These are phyloP conservation scores for Eucalyptus shirleyi DNA, from an alignment of 345 rosid genomes.

Conservation along the genomic window DNA sequence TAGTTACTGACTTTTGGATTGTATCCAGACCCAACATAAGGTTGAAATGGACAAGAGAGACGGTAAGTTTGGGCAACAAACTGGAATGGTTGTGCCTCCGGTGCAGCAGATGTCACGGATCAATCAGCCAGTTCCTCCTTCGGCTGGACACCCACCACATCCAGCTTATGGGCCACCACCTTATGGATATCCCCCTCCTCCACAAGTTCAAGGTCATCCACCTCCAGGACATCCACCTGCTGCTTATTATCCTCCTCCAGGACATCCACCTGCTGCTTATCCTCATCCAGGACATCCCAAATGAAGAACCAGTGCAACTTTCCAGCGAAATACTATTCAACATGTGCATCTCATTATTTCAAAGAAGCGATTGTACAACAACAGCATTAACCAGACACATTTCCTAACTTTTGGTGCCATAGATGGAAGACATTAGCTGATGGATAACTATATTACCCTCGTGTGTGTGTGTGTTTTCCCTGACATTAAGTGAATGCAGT, in stretches of 20 bases:
- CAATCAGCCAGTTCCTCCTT: constrained; percentile 36
- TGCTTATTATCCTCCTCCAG: background rate
- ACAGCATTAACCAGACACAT: background rate
- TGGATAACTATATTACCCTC: background rate
- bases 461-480: background rate
- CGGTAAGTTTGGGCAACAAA: constrained; percentile 35
- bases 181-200: background rate
- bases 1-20: background rate
- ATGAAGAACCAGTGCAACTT: background rate
- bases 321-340: background rate
- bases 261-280: background rate
- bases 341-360: background rate
- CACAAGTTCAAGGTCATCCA: constrained; percentile 5
- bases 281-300: background rate
- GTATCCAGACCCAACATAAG: constrained; percentile 65
- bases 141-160: constrained; percentile 20
- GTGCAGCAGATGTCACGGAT: constrained; percentile 62
- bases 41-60: constrained; percentile 78
- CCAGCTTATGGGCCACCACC: constrained; percentile 18
- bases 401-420: background rate
- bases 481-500: background rate
- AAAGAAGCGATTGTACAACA: background rate
- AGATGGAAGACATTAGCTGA: background rate
- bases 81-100: constrained; percentile 48
- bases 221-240: constrained; percentile 2